Evolutionary conservation across 2,329 filamentous ascomycete species (phyloP), one percentile per base, ranked within the genome.

Genomic region (Sarocladiaceae sp.): DNA sequence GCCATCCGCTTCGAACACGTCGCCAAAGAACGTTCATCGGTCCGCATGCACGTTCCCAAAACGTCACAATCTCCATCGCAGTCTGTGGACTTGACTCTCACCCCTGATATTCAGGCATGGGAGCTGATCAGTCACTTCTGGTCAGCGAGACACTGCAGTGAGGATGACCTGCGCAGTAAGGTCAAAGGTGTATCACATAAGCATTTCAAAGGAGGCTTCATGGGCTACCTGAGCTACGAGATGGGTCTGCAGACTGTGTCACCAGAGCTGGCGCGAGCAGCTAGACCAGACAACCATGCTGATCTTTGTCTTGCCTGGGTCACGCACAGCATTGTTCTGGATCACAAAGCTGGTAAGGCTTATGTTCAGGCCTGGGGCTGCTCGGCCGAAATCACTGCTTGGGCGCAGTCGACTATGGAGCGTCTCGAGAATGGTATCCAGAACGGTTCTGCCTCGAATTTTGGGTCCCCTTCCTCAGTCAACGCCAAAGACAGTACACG

Each of bases 271-370:
- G 58, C 68, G 0, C 52, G 64, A 0, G 55, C 54, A 1, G 50
- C 60, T 3, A 58, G 66, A 11, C 62, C 62, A 2, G 69, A 77
- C 52, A 60, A 67, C 33, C 72, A 80, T 11, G 85, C 89, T 0
- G 90, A 95, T 64, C 72, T 93, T 20, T 88, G 83, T 62, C 82
- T 95, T 54, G 77, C 83, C 1, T 94, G 90, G 79, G 79, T 91
- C 3, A 85, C 87, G 42, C 52, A 53, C 29, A 57, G 54, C 22
- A 51, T 57, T 17, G 49, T 57, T n/a, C 23, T 57, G 29, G 56
- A 57, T 25, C 56, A 57, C 35, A 25, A 52, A 17, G 36, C 31
- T 17, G 33, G 17, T 1, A 17, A 22, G 15, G 35, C 50, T 4
- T 52, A 52, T 28, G 18, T 57, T 20, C 56, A 57, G 44, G 51